Evolutionary conservation across 164 flowering plant genomes (phyloP), one percentile per base, ranked within the genome.

Genomic region (Liquidambar formosana): DNA sequence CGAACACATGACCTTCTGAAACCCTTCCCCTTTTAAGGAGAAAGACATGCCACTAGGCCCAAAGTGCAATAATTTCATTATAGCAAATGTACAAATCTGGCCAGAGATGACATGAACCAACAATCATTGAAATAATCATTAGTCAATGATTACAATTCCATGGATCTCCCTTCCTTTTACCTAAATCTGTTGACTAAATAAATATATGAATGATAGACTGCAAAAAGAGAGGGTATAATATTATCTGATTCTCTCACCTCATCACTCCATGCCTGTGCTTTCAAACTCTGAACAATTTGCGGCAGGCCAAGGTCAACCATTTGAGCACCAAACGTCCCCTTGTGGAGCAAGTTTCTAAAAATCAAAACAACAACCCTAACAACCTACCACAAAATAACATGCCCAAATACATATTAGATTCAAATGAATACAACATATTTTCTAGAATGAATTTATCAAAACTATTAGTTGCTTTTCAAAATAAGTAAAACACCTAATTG

Each of bases 211-310:
- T 10, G 43, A 68, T 18, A 26, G 23, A 48, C 18, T 0, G 21
- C 18, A 49, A 8, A 12, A 27, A 64, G 38, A 48, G 3, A 1
- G 41, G 38, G 47, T 12, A 3, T 25, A 49, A 6, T 28, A 27
- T 51, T 5, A 43, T 45, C 11, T 1, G 69, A 38, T 33, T 45
- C 61, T 73, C 83, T 81, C 68, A 92, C 99, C 98, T 96, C 99
- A 77, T 96, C 99, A 80, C 97, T 91, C 99, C 98, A 96, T 80
- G 98, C 99, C 72, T 93, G 98, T 22, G 95, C 83, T 82, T 93
- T 96, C 82, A 93, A 82, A 79, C 79, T 96, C 71, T 86, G 93
- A 72, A 96, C 94, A 80, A 91, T 71, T 73, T 91, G 98, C 6
- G 84, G 93, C 69, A 93, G 80, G 56, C 96, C 95, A 69, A 93